Conservation (phyloP, 1,139 yeast species). For the Yarrowia galli region DNA sequence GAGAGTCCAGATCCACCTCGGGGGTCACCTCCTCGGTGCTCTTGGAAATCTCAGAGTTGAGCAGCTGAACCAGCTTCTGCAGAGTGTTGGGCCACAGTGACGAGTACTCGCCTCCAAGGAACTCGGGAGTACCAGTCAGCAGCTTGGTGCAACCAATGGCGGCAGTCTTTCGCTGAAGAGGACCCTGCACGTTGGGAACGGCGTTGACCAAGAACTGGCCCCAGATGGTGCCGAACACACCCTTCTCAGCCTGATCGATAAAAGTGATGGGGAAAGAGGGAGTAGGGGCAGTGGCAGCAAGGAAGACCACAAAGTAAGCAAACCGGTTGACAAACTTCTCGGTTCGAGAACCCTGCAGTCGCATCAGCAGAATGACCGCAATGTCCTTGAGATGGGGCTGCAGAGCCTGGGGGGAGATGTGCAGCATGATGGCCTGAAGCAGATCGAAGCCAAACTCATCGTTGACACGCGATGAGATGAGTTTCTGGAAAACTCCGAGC, state of each 20-base stretch:
- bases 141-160: slow-evolving; percentile 76
- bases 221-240: slow-evolving; percentile 70
- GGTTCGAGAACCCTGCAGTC: slow-evolving; percentile 81
- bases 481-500: slow-evolving; percentile 94
- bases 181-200: slow-evolving; percentile 67
- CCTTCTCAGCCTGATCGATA: slow-evolving; percentile 67
- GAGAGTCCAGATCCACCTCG: slow-evolving; percentile 67
- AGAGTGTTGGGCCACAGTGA: slow-evolving; percentile 59
- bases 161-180: slow-evolving; percentile 76
- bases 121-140: slow-evolving; percentile 54
- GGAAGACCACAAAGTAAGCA: slow-evolving; percentile 67
- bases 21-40: slow-evolving; percentile 49
- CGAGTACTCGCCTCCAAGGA: slow-evolving; percentile 54
- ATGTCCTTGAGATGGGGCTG: slow-evolving; percentile 71
- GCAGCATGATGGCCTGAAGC: slow-evolving; percentile 69
- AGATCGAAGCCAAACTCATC: slow-evolving; percentile 87
- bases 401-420: slow-evolving; percentile 61
- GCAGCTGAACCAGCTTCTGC: slow-evolving; percentile 60
- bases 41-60: slow-evolving; percentile 50
- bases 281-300: slow-evolving; percentile 58
- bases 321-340: slow-evolving; percentile 74
- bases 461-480: slow-evolving; percentile 82
- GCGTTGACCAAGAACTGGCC: slow-evolving; percentile 71
- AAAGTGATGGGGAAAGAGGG: slow-evolving; percentile 63
- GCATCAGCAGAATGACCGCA: slow-evolving; percentile 75